A percentile compares a stretch with the other conserved stretches of the same genome.
These are phyloP conservation scores for Tolypocladium paradoxum DNA, from an alignment of 2,329 filamentous ascomycete genomes.

Conservation along the genomic window DNA sequence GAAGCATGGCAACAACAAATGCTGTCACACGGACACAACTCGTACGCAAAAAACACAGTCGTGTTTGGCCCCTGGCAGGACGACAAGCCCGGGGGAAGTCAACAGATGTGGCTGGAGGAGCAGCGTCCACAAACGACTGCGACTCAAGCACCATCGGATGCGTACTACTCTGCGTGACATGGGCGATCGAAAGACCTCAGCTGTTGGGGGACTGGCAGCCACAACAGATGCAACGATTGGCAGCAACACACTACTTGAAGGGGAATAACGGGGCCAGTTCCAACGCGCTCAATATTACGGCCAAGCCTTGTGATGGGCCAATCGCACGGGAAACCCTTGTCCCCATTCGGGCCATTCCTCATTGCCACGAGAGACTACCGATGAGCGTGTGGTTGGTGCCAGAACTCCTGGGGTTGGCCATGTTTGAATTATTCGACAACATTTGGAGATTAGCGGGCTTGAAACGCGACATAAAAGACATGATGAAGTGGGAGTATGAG, in stretches of 20 bases:
- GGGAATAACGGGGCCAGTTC: neutral
- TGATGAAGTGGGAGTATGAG: neutral
- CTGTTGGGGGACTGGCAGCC: neutral
- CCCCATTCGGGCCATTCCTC: neutral
- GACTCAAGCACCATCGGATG: slow-evolving; percentile 7
- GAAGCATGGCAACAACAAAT: slow-evolving; percentile 32
- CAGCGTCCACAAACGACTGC: slow-evolving; percentile 3
- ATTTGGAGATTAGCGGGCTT: neutral
- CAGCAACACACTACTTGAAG: too few species aligned
- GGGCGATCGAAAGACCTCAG: neutral
- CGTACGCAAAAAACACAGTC: slow-evolving; percentile 28
- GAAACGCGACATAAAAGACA: neutral
- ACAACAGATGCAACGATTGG: neutral
- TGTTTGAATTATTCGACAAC: neutral
- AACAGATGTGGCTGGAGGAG: slow-evolving; percentile 7
- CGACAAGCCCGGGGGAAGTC: slow-evolving; percentile 9
- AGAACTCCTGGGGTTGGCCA: neutral
- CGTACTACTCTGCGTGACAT: slow-evolving; percentile 9
- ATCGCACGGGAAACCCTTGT: neutral
- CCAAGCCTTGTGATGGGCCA: neutral
- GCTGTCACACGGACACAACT: slow-evolving; percentile 16
- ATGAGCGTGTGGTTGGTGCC: neutral
- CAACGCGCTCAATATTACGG: neutral
- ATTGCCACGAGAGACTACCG: neutral
- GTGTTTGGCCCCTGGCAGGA: slow-evolving; percentile 28